Base-by-base conservation (phyloP, 1,284 basidiomycete species). In the Leccinum cinnamomeum region DNA sequence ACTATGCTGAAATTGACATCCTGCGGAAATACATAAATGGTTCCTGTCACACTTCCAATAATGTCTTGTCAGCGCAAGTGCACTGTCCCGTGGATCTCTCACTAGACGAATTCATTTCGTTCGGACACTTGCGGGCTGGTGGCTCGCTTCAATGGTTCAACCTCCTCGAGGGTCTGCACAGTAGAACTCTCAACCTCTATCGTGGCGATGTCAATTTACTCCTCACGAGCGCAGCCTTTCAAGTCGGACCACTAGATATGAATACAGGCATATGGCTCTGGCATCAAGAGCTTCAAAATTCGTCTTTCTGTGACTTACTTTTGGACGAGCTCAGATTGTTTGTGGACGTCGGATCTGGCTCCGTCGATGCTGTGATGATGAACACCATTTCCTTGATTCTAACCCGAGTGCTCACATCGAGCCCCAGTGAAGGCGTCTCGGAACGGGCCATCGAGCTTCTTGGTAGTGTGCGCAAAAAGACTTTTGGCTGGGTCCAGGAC, bases 21-120 rank as follows among this genome's bases (percentile, higher is more conserved):
- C 28, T 28, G 0, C 28, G 7, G 28, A 0, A 28, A 2, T 28
- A 28, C 28, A 28, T 7, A 28, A 28, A 28, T 7, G 0, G 60
- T 0, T 81, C 79, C 0, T 64, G 57, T 3, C 79, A 83, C 59
- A 75, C 77, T 0, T 72, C 80, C 0, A 85, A 85, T 41, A 63
- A 72, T 20, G 70, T 79, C 23, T 61, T 85, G 6, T 78, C 80
- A 5, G 63, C 70, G 3, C 83, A 84, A 63, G 66, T 66, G 0
- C 63, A 75, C 4, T 81, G 79, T 51, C 75, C 75, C 3, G 54
- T 58, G 0, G 70, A 77, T 1, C 62, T 84, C 64, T 28, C 7
- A 7, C 64, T 80, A 3, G 81, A 84, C 39, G 82, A 84, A 61
- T 79, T 74, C 50, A 68, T 77, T 5, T 73, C 79, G 0, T 83